Evolutionary conservation across 768 basidiomycete species (phyloP).

Genomic region (Boletus vermiculosoides): DNA sequence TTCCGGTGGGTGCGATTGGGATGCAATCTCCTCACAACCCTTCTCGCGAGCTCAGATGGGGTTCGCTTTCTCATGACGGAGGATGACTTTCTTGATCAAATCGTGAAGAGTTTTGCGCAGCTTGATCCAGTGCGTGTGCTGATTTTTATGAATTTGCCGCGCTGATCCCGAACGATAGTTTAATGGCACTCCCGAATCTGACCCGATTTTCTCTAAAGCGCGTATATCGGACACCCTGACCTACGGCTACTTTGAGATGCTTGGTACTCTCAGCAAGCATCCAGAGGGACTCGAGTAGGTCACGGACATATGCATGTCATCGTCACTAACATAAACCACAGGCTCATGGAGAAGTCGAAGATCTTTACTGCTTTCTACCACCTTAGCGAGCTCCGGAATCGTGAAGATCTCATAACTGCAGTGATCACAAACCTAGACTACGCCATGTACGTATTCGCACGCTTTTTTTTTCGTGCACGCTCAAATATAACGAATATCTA

Average conservation of each 20-base stretch:
- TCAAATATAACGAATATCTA: constrained; percentile 31
- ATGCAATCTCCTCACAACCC: constrained; percentile 75
- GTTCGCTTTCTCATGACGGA: constrained; percentile 75
- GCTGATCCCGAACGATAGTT: constrained; percentile 43
- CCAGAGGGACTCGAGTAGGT: constrained; percentile 87
- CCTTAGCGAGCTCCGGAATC: constrained; percentile 82
- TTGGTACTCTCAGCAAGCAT: constrained; percentile 86
- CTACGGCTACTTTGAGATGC: constrained; percentile 93
- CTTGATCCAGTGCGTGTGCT: constrained; percentile 75
- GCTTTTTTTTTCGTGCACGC: not conserved
- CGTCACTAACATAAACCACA: constrained; percentile 29
- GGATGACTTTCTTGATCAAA: constrained; percentile 81
- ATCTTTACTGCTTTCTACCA: constrained; percentile 97
- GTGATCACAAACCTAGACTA: constrained; percentile 94
- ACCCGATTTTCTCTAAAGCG: constrained; percentile 82
- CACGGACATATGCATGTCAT: not conserved
- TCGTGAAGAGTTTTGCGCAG: constrained; percentile 85
- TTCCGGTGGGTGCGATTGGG: constrained; percentile 85
- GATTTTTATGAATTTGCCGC: not conserved
- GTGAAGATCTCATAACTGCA: constrained; percentile 89
- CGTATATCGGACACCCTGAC: constrained; percentile 81
- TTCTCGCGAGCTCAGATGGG: constrained; percentile 83
- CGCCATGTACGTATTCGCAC: constrained; percentile 57
- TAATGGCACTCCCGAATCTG: constrained; percentile 67
- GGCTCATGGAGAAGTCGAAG: constrained; percentile 86